phyloP scores from a whole-genome alignment of 768 basidiomycete genomes.

The Amanita rimosa region DNA sequence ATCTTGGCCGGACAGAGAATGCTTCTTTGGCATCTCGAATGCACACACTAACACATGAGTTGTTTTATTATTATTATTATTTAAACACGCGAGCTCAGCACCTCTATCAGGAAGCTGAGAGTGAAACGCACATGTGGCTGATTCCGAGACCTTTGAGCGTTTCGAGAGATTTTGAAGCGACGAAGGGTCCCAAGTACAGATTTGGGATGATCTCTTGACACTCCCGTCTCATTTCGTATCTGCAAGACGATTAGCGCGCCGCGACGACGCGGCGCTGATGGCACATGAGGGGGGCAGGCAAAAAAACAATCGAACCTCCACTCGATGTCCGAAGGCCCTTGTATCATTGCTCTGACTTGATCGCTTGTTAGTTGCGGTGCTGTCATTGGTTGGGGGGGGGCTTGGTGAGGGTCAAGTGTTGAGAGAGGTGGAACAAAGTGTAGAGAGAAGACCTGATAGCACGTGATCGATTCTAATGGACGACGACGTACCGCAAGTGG shows the following conservation, averaged over 20 bases:
- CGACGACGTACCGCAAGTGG: conserved; percentile 44
- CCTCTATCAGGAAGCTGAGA: conserved; percentile 6
- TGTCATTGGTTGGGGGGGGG: background rate
- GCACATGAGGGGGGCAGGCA: background rate
- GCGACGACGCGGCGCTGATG: background rate
- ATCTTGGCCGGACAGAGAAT: conserved; percentile 81
- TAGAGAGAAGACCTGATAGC: background rate
- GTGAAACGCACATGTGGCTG: conserved; percentile 71
- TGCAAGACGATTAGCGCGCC: conserved; percentile 14
- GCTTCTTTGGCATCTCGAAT: conserved; percentile 86
- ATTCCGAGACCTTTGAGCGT: conserved; percentile 54
- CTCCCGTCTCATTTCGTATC: conserved; percentile 93
- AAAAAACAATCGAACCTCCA: no score
- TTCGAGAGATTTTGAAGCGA: conserved; percentile 74
- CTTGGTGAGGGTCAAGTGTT: no score
- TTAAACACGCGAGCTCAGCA: background rate
- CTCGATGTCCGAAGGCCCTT: conserved; percentile 75
- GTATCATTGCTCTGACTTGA: conserved; percentile 49
- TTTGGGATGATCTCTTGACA: conserved; percentile 86
- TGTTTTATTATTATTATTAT: no score
- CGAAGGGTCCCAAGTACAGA: conserved; percentile 78
- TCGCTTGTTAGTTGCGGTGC: conserved; percentile 23
- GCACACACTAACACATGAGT: conserved; percentile 39
- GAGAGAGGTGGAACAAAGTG: no score
- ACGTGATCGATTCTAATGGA: background rate